Evolutionary conservation across 2,329 filamentous ascomycete species (phyloP).

Genomic region (Penicillium sp.): DNA sequence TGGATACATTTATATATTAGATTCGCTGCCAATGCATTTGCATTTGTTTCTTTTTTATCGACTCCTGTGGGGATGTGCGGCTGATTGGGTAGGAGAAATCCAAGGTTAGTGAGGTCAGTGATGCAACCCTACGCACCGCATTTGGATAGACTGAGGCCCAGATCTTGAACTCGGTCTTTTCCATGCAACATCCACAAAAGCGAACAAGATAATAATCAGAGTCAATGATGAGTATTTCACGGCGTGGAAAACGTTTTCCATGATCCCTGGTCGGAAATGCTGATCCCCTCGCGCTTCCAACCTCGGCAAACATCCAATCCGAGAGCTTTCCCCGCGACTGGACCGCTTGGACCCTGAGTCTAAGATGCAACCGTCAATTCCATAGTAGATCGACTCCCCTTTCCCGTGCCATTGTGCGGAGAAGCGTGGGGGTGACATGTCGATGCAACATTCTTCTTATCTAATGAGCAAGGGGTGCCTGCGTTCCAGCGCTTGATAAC

Average conservation of each 20-base stretch:
- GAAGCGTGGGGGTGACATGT: constrained; percentile 24
- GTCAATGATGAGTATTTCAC: neutral
- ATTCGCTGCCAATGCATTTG: neutral
- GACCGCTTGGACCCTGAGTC: neutral
- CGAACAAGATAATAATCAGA: neutral
- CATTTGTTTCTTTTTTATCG: too few relatives aligned
- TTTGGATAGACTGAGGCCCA: neutral
- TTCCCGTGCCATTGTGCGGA: constrained; percentile 16
- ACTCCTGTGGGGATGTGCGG: neutral
- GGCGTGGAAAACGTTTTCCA: neutral
- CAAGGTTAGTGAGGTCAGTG: neutral
- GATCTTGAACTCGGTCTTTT: neutral
- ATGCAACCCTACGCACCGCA: neutral
- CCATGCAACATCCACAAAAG: neutral
- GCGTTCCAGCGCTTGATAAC: constrained; percentile 11
- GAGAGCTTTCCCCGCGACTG: constrained; percentile 2
- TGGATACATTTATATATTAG: neutral
- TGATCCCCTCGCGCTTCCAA: neutral
- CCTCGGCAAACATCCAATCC: neutral
- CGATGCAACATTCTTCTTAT: constrained; percentile 23
- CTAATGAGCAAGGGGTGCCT: constrained; percentile 18
- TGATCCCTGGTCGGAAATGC: neutral
- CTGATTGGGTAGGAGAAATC: neutral
- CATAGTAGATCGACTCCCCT: constrained; percentile 9
- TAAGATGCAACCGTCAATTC: constrained; percentile 16